A percentile compares a stretch with the other conserved stretches of the same genome.
Evolutionary conservation across 2,329 filamentous ascomycete genomes (phyloP).

Genomic region (Corinectria fuckeliana): DNA sequence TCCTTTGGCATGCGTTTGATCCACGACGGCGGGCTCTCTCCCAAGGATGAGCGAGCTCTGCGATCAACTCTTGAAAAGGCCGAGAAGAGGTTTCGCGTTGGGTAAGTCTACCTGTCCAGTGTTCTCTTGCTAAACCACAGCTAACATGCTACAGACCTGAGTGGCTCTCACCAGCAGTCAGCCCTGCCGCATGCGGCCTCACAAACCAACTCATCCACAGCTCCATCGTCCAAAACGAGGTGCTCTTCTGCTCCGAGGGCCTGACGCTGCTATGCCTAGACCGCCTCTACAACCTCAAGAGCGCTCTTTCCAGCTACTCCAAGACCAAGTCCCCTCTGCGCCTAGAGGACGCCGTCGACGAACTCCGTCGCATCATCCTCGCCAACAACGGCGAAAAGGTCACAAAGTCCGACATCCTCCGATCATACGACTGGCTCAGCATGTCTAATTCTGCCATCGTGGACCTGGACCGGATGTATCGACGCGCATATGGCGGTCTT

Average conservation of each 20-base stretch:
- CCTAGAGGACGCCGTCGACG: conserved; percentile 68
- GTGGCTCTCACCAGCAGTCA: conserved; percentile 53
- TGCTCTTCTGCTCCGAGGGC: conserved; percentile 65
- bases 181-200: conserved; percentile 52
- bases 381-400: conserved; percentile 58
- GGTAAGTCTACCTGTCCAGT: conserved; percentile 38
- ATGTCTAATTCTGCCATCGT: conserved; percentile 56
- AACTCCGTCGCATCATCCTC: conserved; percentile 65
- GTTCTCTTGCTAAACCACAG: not conserved
- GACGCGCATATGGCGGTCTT: conserved; percentile 60
- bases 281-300: conserved; percentile 69
- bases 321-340: conserved; percentile 51
- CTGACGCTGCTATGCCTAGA: conserved; percentile 67
- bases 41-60: conserved; percentile 56
- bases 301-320: conserved; percentile 63
- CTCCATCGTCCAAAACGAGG: conserved; percentile 65
- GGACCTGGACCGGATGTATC: conserved; percentile 64
- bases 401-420: conserved; percentile 56
- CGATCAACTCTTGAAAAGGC: conserved; percentile 58
- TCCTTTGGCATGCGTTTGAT: conserved; percentile 59
- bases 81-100: conserved; percentile 52
- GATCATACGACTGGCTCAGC: conserved; percentile 64
- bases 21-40: conserved; percentile 53
- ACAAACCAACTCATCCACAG: conserved; percentile 60
- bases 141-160: conserved; percentile 42